phyloP scores from a whole-genome alignment of 805 yeast genomes.

The Kodamaea restingae region DNA sequence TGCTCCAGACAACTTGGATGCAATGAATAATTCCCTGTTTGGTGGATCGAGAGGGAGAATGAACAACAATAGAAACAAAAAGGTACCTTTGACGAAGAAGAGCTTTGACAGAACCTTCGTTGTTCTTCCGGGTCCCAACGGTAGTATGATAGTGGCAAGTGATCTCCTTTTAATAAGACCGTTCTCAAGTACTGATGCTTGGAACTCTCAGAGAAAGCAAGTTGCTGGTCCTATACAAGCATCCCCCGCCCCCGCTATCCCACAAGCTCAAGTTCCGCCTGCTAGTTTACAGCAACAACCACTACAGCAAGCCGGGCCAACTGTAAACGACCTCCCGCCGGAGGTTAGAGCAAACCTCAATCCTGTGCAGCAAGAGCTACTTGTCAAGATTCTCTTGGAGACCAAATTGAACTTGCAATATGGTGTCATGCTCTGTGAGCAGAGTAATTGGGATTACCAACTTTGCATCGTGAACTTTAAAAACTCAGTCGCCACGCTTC shows the following conservation, averaged over 20 bases:
- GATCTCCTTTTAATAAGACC: slow-evolving; percentile 73
- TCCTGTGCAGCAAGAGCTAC: slow-evolving; percentile 57
- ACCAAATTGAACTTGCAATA: slow-evolving; percentile 78
- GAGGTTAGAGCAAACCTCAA: slow-evolving; percentile 50
- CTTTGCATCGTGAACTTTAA: slow-evolving; percentile 68
- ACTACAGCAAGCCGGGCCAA: slow-evolving; percentile 13
- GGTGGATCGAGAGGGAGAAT: slow-evolving; percentile 14
- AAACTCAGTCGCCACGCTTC: slow-evolving; percentile 52
- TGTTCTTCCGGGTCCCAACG: slow-evolving; percentile 66
- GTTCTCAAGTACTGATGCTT: slow-evolving; percentile 51
- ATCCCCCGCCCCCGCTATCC: slow-evolving; percentile 14
- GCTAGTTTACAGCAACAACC: slow-evolving; percentile 9
- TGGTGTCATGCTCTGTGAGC: slow-evolving; percentile 79
- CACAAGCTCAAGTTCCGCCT: slow-evolving; percentile 13
- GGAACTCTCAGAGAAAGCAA: slow-evolving; percentile 36
- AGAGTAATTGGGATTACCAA: slow-evolving; percentile 78
- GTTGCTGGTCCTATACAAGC: neutral
- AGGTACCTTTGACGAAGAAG: slow-evolving; percentile 48
- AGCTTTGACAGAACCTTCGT: slow-evolving; percentile 84
- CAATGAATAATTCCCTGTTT: slow-evolving; percentile 9
- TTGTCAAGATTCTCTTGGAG: slow-evolving; percentile 60
- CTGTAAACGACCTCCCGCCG: slow-evolving; percentile 47
- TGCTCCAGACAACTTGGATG: slow-evolving; percentile 43
- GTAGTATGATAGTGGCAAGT: slow-evolving; percentile 77
- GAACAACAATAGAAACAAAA: slow-evolving; percentile 18